phyloP scores from a whole-genome alignment of 345 rosid genomes.

The Ceriops tagal region DNA sequence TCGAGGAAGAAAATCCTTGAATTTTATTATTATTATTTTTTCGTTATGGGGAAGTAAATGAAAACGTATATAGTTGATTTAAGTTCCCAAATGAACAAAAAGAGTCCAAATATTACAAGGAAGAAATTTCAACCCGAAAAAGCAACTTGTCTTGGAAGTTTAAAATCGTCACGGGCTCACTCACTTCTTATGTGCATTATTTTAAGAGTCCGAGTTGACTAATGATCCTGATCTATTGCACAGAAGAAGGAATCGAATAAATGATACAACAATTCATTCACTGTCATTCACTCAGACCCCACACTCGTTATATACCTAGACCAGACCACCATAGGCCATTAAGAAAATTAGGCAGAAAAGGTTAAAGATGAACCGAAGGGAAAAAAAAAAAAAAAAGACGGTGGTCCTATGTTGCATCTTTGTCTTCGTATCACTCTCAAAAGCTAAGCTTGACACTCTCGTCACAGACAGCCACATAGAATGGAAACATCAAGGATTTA shows the following conservation, averaged over 20 bases:
- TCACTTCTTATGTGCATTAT: neutral
- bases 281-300: neutral
- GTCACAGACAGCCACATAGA: neutral
- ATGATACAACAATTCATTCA: neutral
- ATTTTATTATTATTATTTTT: no score
- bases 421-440: neutral
- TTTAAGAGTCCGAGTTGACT: neutral
- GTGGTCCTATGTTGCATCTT: neutral
- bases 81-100: no score
- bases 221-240: neutral
- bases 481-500: no score
- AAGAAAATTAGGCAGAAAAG: conserved; percentile 2
- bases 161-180: conserved; percentile 1
- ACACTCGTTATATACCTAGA: conserved; percentile 1
- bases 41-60: no score
- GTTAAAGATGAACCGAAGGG: no score
- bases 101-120: no score
- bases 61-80: no score
- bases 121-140: neutral
- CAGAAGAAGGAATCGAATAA: neutral
- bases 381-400: neutral
- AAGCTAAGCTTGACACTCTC: neutral
- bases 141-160: neutral
- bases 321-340: neutral
- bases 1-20: no score